Evolutionary conservation across 2,329 filamentous ascomycete genomes (phyloP), one percentile per base, ranked within the genome.

Genomic region (Fusarium cicatricum): DNA sequence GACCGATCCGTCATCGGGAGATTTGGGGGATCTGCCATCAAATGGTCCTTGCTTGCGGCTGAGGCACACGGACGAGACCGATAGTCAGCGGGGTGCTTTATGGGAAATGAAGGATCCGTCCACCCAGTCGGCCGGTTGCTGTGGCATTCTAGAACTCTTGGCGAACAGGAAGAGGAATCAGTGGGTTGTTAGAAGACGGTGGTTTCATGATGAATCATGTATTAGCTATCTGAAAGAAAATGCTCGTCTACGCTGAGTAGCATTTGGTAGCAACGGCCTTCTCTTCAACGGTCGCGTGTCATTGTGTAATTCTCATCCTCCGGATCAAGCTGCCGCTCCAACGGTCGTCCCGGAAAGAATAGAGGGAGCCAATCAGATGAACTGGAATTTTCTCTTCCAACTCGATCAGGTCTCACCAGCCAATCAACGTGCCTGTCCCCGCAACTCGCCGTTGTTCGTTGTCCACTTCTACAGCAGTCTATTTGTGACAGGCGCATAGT

Each of bases 321-420:
- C 40, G 26, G 33, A 37, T n/a, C 16, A 23, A 40, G n/a, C n/a
- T n/a, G n/a, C n/a, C n/a, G n/a, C n/a, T n/a, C 26, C 29, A 49
- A 49, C 36, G 36, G 54, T 34, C 34, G 40, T 47, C 11, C 16
- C 34, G 23, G 46, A 15, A 15, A 15, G 17, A 36, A 26, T 46
- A 36, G 17, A 36, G 19, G 16, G 28, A 29, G 31, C 55, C 60
- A 62, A 62, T 64, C 60, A 63, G 11, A 46, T 29, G 16, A 23
- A 15, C 26, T 36, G 29, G 36, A 47, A 56, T 64, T 39, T 46
- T 31, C 15, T 11, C 46, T 42, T 42, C 11, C 37, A 44, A 55
- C 44, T 21, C n/a, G 46, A 33, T 26, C 28, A 28, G 45, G 45
- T 17, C 10, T n/a, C 23, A 12, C 16, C 16, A 23, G 19, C 44